phyloP scores from a whole-genome alignment of 2,329 filamentous ascomycete genomes.

The Pseudocercospora musae region DNA sequence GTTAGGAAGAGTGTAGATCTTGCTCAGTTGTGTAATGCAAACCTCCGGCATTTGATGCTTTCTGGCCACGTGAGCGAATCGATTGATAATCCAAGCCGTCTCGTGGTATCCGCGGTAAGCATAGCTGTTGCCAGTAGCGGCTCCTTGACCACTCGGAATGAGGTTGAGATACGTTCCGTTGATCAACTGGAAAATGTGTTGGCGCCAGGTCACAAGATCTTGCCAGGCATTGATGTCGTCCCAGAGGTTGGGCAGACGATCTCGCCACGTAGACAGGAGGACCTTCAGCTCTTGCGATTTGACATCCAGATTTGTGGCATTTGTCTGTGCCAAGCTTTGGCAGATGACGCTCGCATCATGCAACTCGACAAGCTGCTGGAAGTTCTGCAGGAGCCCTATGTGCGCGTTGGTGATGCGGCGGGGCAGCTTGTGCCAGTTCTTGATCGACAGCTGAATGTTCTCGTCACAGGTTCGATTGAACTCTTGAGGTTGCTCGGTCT shows the following conservation, averaged over 20 bases:
- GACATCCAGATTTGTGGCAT: constrained; percentile 76
- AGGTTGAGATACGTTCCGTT: constrained; percentile 89
- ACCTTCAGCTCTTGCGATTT: constrained; percentile 96
- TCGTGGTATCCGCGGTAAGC: constrained; percentile 97
- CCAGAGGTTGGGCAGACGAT: constrained; percentile 95
- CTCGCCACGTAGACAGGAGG: constrained; percentile 89
- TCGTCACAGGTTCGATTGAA: constrained; percentile 93
- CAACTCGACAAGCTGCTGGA: constrained; percentile 94
- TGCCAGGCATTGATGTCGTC: constrained; percentile 99
- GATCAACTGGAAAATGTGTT: constrained; percentile 97
- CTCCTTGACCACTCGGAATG: constrained; percentile 69
- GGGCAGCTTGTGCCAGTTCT: constrained; percentile 99
- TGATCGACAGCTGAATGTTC: constrained; percentile 92
- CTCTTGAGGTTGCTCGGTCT: constrained; percentile 73
- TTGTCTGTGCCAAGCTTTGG: constrained; percentile 82
- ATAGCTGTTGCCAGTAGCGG: constrained; percentile 84
- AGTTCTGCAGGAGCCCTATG: constrained; percentile 91
- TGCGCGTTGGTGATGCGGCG: constrained; percentile 91
- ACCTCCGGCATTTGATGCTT: constrained; percentile 97
- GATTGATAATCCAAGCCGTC: constrained; percentile 99
- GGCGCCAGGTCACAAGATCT: constrained; percentile 98
- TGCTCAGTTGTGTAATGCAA: constrained; percentile 92
- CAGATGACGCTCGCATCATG: constrained; percentile 98
- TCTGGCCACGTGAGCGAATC: constrained; percentile 93
- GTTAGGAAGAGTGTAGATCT: constrained; percentile 97